Evolutionary conservation across 2,329 filamentous ascomycete species (phyloP).

Genomic region (Fusarium marasasianum): DNA sequence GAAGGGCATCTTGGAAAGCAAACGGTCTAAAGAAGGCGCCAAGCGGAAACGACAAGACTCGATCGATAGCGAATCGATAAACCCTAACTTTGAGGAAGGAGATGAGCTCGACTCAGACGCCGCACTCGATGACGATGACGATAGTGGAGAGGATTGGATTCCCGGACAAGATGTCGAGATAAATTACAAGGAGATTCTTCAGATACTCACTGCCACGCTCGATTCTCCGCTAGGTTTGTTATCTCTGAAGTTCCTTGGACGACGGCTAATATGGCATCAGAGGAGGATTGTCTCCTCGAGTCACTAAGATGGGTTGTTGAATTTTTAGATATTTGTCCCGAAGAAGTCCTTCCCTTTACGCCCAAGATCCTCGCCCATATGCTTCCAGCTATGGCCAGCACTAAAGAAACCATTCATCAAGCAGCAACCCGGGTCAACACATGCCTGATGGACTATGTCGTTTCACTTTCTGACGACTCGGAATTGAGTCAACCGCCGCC

Average conservation of each 20-base stretch:
- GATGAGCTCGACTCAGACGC: constrained; percentile 68
- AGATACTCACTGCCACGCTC: constrained; percentile 89
- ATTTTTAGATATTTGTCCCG: constrained; percentile 96
- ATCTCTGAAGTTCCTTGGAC: not conserved
- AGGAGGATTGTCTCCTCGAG: constrained; percentile 91
- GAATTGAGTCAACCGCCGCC: constrained; percentile 42
- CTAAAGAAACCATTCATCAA: constrained; percentile 86
- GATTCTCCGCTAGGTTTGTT: constrained; percentile 78
- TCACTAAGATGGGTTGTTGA: constrained; percentile 94
- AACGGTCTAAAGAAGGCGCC: constrained; percentile 72
- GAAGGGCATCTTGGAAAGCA: constrained; percentile 89
- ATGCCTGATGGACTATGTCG: constrained; percentile 92
- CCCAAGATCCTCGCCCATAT: constrained; percentile 92
- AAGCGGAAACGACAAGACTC: constrained; percentile 76
- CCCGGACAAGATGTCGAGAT: constrained; percentile 97
- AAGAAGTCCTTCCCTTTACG: constrained; percentile 94
- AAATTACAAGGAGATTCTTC: constrained; percentile 89
- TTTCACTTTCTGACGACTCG: constrained; percentile 82
- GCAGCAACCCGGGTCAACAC: constrained; percentile 90
- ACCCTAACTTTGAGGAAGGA: constrained; percentile 67
- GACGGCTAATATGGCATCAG: constrained; percentile 53
- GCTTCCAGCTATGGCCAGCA: constrained; percentile 91
- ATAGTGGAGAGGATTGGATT: constrained; percentile 91
- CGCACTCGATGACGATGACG: constrained; percentile 65
- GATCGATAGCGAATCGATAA: constrained; percentile 71